A percentile compares a stretch with the other conserved stretches of the same genome.
Evolutionary conservation across 169 alveolate species (phyloP).

Genomic region (Plasmodium billcollinsi): DNA sequence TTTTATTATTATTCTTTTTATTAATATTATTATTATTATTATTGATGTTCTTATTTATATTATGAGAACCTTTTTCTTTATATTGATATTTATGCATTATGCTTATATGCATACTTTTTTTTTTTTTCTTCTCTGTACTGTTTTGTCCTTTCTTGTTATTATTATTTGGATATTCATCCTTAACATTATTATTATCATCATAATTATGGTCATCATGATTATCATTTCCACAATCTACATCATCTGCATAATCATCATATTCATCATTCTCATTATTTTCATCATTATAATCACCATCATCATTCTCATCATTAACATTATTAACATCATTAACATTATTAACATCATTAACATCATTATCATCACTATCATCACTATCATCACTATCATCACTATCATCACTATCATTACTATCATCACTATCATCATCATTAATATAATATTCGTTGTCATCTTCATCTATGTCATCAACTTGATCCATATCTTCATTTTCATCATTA

Average conservation of each 20-base stretch:
- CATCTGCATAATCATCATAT: not conserved
- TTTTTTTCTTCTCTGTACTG: slow-evolving; percentile 4
- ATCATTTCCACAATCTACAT: not conserved
- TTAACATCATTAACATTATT: not conserved
- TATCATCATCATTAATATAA: slow-evolving; percentile 14
- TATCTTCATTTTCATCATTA: slow-evolving; percentile 7
- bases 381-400: slow-evolving; percentile 14
- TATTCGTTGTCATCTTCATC: slow-evolving; percentile 23
- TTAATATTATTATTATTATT: slow-evolving; percentile 16
- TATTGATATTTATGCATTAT: not conserved
- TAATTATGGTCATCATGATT: not conserved
- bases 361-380: not conserved
- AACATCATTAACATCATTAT: slow-evolving; percentile 15
- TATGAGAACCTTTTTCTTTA: not conserved
- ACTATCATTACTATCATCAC: slow-evolving; percentile 25
- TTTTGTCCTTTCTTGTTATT: not conserved
- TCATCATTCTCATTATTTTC: not conserved
- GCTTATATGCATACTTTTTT: not conserved
- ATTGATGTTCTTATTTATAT: not conserved
- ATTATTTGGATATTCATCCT: too few species aligned
- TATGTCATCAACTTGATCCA: slow-evolving; percentile 7
- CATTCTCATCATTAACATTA: not conserved
- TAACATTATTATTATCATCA: too few species aligned
- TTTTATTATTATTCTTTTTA: slow-evolving; percentile 16
- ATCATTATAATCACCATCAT: not conserved